Conservation (phyloP, 1,284 basidiomycete species). For the Boletus austroedulis region DNA sequence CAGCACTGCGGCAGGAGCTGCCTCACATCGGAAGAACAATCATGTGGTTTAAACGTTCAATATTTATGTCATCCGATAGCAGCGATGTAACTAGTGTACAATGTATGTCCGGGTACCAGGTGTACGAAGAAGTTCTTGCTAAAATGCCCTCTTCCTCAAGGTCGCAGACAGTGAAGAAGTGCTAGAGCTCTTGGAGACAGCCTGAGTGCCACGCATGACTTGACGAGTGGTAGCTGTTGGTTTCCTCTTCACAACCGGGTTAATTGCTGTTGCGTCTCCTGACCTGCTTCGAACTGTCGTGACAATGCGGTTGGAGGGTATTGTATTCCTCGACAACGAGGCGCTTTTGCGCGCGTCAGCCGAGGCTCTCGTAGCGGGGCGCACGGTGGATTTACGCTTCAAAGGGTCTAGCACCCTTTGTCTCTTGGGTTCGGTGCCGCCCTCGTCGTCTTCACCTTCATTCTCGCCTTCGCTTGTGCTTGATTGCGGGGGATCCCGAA, state of each 20-base stretch:
- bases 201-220: constrained; percentile 12
- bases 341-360: constrained; percentile 15
- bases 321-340: constrained; percentile 12
- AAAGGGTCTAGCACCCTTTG: constrained; percentile 30
- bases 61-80: constrained; percentile 8
- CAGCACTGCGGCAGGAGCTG: too few species aligned
- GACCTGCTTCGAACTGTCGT: constrained; percentile 10
- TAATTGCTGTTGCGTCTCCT: constrained; percentile 11
- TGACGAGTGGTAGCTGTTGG: constrained; percentile 12
- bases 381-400: constrained; percentile 32
- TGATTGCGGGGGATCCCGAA: constrained; percentile 19
- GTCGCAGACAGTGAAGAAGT: constrained; percentile 31
- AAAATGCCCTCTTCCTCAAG: constrained; percentile 20
- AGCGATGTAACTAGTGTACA: constrained; percentile 27
- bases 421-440: constrained; percentile 20
- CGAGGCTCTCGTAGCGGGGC: constrained; percentile 20
- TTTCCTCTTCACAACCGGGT: constrained; percentile 17
- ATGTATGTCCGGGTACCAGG: constrained; percentile 2
- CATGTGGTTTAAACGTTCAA: constrained; percentile 1
- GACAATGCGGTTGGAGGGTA: constrained; percentile 8
- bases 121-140: neutral
- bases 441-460: constrained; percentile 7
- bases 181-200: constrained; percentile 20
- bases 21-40: neutral
- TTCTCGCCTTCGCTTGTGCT: constrained; percentile 27